Evolutionary conservation across 2,329 filamentous ascomycete genomes (phyloP), one percentile per base, ranked within the genome.

Genomic region (Talaromyces sp.): DNA sequence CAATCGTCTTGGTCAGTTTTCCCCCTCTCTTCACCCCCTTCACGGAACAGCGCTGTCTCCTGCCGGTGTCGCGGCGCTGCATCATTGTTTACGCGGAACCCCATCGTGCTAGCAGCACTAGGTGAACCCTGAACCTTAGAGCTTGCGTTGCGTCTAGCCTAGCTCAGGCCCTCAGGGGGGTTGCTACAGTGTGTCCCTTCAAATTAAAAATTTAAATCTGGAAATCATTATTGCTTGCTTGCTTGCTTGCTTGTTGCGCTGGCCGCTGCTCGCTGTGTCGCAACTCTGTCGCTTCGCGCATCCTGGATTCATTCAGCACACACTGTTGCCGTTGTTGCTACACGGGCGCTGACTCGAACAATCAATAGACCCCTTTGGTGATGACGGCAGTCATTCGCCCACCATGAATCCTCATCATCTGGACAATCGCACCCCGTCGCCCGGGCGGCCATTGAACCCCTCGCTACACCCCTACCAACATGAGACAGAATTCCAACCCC

Each of bases 381-480:
- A 81, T 63, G 77, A 79, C 64, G 75, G 76, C 56, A 68, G 70
- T 65, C 73, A 70, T 59, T 72, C 75, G 55, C 74, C 77, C 51
- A 69, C 68, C 30, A 77, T 86, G 81, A 80, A 85, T 68, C 82
- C 83, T 60, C 82, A 81, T 67, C 81, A 83, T 74, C 74, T 70
- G 17, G 67, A 71, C 72, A 80, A 73, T 65, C 85, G 88, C 67
- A 86, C 90, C 61, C 90, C 91, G 58, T 95, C 91, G 54, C 91
- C 91, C 36, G 88, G 86, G 55, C 88, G 91, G 66, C 90, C 89
- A 30, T 78, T 89, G 63, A 85, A 88, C 68, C 89, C 88, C 28
- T 53, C 49, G 3, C 78, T 89, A 62, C 85, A 88, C 68, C 85
- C 88, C 66, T 96, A 96, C 74, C 90, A 96, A 72, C 83, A 96